Evolutionary conservation across 441 rosid species (phyloP).

Genomic region (Gossypium lobatum): DNA sequence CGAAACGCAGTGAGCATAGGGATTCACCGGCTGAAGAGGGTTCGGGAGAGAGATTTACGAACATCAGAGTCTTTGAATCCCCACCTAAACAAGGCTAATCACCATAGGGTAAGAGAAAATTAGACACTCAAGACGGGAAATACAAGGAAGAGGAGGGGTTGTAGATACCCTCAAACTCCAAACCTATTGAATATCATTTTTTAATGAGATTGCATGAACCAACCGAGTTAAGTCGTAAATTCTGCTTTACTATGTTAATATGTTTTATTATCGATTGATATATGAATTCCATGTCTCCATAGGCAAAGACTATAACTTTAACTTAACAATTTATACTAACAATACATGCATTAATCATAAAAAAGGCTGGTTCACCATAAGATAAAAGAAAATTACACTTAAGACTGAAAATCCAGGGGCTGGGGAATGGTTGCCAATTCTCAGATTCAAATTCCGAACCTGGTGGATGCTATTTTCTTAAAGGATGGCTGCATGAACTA

Average conservation of each 20-base stretch:
- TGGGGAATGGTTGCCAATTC: background rate
- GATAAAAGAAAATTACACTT: slow-evolving; percentile 9
- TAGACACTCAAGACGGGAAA: background rate
- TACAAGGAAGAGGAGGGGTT: background rate
- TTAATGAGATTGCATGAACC: background rate
- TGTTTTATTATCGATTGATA: no score
- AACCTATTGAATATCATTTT: background rate
- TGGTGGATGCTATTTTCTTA: background rate
- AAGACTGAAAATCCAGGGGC: background rate
- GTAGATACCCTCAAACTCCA: background rate
- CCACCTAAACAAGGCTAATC: slow-evolving; percentile 93
- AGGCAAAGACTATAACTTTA: no score
- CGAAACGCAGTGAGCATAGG: slow-evolving; percentile 86
- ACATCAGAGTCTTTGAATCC: slow-evolving; percentile 91
- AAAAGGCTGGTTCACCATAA: slow-evolving; percentile 50
- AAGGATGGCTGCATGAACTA: background rate
- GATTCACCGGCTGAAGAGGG: slow-evolving; percentile 75
- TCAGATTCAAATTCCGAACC: background rate
- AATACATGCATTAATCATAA: no score
- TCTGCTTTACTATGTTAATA: no score
- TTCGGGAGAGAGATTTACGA: slow-evolving; percentile 89
- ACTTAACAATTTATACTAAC: no score
- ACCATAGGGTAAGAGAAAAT: slow-evolving; percentile 11
- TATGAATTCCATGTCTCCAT: no score
- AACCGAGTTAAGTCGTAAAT: no score